Percentiles rank a stretch among this genome's conserved stretches.
Evolutionary conservation across 129 eudicot genomes (phyloP).

Genomic region (Flaveria brownii): DNA sequence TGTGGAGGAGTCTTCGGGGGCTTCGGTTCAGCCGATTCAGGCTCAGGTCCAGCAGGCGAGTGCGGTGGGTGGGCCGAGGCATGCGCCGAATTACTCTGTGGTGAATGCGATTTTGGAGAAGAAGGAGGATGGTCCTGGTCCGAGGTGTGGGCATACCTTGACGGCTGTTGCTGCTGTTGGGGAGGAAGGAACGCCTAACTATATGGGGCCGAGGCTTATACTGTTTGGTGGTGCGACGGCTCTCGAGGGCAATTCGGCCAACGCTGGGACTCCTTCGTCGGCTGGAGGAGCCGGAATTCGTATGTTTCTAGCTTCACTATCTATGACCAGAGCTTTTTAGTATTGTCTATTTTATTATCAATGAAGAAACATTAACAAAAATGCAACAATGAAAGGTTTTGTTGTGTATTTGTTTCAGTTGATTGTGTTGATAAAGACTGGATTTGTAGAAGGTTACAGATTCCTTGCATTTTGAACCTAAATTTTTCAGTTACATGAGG

Average conservation of each 20-base stretch:
- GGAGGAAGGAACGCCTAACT: conserved; percentile 86
- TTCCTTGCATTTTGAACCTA: conserved; percentile 13
- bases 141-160: conserved; percentile 93
- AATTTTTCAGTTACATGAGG: conserved; percentile 5
- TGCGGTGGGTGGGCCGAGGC: conserved; percentile 74
- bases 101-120: conserved; percentile 87
- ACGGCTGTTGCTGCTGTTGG: conserved; percentile 97
- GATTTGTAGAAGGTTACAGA: conserved; percentile 18
- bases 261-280: conserved; percentile 83
- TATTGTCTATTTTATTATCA: neutral
- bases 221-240: conserved; percentile 98
- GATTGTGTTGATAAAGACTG: conserved; percentile 10
- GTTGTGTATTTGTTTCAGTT: conserved; percentile 13
- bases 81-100: conserved; percentile 81
- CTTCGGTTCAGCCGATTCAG: conserved; percentile 31
- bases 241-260: conserved; percentile 86
- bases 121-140: conserved; percentile 97
- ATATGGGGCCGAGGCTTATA: conserved; percentile 92
- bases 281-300: conserved; percentile 99
- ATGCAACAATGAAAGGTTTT: conserved; percentile 13
- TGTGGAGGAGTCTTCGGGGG: conserved; percentile 26
- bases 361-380: neutral
- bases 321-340: neutral
- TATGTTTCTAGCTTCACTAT: conserved; percentile 46
- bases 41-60: conserved; percentile 42